Evolutionary conservation across 805 yeast species (phyloP).

Genomic region (Starmerella cellae): DNA sequence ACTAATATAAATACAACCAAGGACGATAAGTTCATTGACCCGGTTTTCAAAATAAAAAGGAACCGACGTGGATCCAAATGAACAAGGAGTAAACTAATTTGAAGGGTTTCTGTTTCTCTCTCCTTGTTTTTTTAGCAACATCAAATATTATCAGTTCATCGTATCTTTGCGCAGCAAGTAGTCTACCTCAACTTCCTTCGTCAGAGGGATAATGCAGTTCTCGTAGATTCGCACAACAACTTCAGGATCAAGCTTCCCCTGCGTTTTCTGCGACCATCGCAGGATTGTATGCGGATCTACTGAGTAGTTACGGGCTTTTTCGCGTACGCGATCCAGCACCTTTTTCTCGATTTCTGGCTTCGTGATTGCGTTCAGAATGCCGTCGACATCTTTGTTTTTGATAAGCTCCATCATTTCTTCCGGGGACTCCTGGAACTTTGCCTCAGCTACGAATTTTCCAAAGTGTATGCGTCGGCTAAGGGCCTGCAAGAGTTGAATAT

Average conservation of each 20-base stretch:
- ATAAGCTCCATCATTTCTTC: constrained; percentile 55
- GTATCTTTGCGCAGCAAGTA: constrained; percentile 43
- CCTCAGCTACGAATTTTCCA: constrained; percentile 95
- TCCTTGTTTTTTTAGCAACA: too few relatives aligned
- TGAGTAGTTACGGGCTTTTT: constrained; percentile 78
- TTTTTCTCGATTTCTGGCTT: constrained; percentile 75
- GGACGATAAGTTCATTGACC: too few relatives aligned
- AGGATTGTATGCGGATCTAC: constrained; percentile 58
- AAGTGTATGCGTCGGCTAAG: constrained; percentile 87
- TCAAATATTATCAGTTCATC: too few relatives aligned
- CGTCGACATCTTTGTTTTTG: constrained; percentile 47
- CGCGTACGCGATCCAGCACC: constrained; percentile 62
- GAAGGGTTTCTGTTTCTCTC: too few relatives aligned
- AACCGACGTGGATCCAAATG: too few relatives aligned
- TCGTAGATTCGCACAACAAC: constrained; percentile 70
- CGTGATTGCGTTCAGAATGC: constrained; percentile 71
- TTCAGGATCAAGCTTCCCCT: constrained; percentile 69
- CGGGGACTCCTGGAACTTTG: constrained; percentile 63
- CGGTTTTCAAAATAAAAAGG: too few relatives aligned
- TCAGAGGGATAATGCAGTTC: constrained; percentile 81
- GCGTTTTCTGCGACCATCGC: constrained; percentile 48
- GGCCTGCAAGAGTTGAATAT: constrained; percentile 77
- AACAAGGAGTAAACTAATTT: too few relatives aligned
- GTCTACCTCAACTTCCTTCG: constrained; percentile 90
- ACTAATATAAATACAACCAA: too few relatives aligned